Evolutionary conservation across 768 basidiomycete genomes (phyloP).

Genomic region (Tremella fuciformis): DNA sequence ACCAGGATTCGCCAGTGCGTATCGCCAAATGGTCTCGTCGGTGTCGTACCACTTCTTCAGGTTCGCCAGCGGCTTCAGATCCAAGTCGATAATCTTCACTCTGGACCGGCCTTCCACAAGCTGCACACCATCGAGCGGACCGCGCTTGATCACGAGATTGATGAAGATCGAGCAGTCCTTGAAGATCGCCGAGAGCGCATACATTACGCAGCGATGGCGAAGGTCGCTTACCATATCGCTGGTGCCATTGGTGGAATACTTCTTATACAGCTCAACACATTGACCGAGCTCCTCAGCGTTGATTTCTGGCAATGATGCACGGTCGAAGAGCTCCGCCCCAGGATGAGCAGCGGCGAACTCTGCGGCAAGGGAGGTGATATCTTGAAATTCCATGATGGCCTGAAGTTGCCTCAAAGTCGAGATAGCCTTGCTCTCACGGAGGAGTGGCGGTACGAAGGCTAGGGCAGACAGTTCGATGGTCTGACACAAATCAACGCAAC

Average conservation of each 20-base stretch:
- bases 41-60: slow-evolving; percentile 69
- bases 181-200: slow-evolving; percentile 85
- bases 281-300: slow-evolving; percentile 21
- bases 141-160: slow-evolving; percentile 4
- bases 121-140: slow-evolving; percentile 14
- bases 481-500: too few species aligned
- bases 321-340: slow-evolving; percentile 18
- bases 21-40: slow-evolving; percentile 63
- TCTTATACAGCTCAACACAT: slow-evolving; percentile 61
- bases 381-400: slow-evolving; percentile 71
- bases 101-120: slow-evolving; percentile 30
- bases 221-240: slow-evolving; percentile 39
- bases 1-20: slow-evolving; percentile 15
- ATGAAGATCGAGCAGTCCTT: slow-evolving; percentile 88
- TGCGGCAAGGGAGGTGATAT: slow-evolving; percentile 71
- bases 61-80: slow-evolving; percentile 68
- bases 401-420: slow-evolving; percentile 63
- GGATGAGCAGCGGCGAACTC: slow-evolving; percentile 37
- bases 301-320: slow-evolving; percentile 15
- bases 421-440: too few species aligned
- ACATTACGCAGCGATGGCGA: slow-evolving; percentile 67
- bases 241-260: not conserved
- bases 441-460: too few species aligned
- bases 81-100: slow-evolving; percentile 79
- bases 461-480: too few species aligned